Evolutionary conservation across 2,329 filamentous ascomycete genomes (phyloP).

Genomic region (Coniochaeta prunicola): DNA sequence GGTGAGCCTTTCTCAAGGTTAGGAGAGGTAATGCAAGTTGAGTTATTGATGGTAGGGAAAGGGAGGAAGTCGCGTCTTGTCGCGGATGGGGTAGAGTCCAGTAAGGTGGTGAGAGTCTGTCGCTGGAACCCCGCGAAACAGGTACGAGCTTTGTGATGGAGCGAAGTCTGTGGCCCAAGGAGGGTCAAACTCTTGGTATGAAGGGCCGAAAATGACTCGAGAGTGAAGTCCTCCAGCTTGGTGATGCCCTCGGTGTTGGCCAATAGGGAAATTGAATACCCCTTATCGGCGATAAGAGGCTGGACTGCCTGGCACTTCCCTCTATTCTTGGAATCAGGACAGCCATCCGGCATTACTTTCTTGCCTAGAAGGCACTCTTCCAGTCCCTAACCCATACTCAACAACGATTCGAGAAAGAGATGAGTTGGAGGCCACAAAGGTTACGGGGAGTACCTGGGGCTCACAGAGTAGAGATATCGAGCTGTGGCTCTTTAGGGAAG

Average conservation of each 20-base stretch:
- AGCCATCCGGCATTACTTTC: no score
- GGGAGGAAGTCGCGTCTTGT: neutral
- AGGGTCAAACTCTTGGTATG: neutral
- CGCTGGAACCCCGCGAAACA: neutral
- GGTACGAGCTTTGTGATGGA: neutral
- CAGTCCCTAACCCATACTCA: neutral
- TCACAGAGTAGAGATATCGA: neutral
- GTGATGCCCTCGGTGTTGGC: neutral
- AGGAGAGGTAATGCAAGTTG: neutral
- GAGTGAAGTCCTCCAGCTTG: neutral
- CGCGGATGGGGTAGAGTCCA: neutral
- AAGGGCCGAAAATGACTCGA: neutral
- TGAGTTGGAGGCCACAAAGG: neutral
- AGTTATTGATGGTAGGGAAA: neutral
- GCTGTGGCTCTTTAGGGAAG: neutral
- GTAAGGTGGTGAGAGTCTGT: neutral
- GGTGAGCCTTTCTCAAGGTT: no score
- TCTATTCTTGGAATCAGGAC: neutral
- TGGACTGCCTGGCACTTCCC: neutral
- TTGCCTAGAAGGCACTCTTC: neutral
- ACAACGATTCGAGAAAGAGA: neutral
- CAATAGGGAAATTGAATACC: neutral
- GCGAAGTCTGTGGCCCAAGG: neutral
- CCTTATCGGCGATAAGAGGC: neutral
- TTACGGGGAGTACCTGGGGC: neutral